These are phyloP conservation scores for Phytophthora hybrid DNA, from an alignment of 352 stramenopile species.

Conservation along the genomic window DNA sequence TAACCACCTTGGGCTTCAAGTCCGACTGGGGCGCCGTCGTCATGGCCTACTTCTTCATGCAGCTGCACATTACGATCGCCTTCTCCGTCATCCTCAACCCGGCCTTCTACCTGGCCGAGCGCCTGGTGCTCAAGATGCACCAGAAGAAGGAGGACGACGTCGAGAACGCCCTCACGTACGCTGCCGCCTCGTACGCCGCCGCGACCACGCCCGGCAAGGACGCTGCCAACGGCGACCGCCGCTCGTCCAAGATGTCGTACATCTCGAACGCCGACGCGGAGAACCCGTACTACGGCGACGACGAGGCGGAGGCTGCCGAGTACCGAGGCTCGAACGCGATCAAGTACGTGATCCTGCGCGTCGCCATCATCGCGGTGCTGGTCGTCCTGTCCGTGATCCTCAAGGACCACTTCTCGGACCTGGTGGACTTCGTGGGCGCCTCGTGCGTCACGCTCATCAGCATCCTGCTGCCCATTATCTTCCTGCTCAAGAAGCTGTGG, in stretches of 20 bases:
- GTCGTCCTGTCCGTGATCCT: slow-evolving; percentile 48
- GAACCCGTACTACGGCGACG: slow-evolving; percentile 33
- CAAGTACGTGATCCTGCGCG: slow-evolving; percentile 50
- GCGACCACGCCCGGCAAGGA: slow-evolving; percentile 30
- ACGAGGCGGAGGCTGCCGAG: slow-evolving; percentile 38
- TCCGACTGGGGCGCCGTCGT: slow-evolving; percentile 40
- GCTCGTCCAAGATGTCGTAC: slow-evolving; percentile 50
- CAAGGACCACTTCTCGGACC: slow-evolving; percentile 42
- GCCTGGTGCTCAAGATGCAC: slow-evolving; percentile 47
- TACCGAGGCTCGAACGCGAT: slow-evolving; percentile 45
- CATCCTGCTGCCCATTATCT: slow-evolving; percentile 30
- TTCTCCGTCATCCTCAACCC: slow-evolving; percentile 49
- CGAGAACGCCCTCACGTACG: slow-evolving; percentile 35
- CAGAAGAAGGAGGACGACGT: slow-evolving; percentile 44
- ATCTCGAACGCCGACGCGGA: slow-evolving; percentile 30
- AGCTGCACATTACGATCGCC: slow-evolving; percentile 44
- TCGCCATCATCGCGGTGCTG: slow-evolving; percentile 49
- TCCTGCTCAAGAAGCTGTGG: slow-evolving; percentile 38
- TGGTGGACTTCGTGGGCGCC: slow-evolving; percentile 46
- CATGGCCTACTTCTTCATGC: slow-evolving; percentile 43
- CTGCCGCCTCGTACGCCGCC: slow-evolving; percentile 24
- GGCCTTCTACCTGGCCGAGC: slow-evolving; percentile 48
- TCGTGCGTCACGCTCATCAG: slow-evolving; percentile 47
- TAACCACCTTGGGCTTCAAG: slow-evolving; percentile 47
- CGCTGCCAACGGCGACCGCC: slow-evolving; percentile 21